A percentile compares a stretch with the other conserved stretches of the same genome.
Evolutionary conservation across 148 eudicot species (phyloP).

Genomic region (Mesembryanthemum crystallinum): DNA sequence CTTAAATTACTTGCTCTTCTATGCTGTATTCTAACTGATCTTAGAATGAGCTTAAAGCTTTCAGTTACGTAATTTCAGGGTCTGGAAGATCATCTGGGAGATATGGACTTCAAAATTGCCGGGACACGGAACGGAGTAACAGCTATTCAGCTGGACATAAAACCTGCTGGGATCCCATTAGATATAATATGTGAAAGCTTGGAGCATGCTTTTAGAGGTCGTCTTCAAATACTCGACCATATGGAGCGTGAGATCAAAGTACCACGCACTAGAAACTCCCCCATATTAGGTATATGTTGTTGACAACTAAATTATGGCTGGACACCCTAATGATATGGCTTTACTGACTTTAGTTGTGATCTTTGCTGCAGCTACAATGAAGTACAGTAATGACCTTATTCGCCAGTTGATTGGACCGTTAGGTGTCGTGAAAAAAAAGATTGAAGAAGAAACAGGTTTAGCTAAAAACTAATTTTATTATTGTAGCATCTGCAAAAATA

Average conservation of each 20-base stretch:
- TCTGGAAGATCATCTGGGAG: constrained; percentile 96
- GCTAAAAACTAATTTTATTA: constrained; percentile 4
- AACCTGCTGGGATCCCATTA: constrained; percentile 95
- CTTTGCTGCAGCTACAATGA: constrained; percentile 58
- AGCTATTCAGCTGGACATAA: constrained; percentile 94
- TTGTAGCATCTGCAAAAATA: too few species aligned
- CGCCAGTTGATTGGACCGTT: constrained; percentile 87
- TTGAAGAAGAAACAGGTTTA: constrained; percentile 87
- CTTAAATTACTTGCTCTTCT: not conserved
- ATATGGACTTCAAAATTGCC: constrained; percentile 97
- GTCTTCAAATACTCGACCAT: constrained; percentile 84
- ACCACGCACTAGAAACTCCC: constrained; percentile 72
- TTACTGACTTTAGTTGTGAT: constrained; percentile 1
- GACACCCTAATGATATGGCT: not conserved
- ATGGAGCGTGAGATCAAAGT: constrained; percentile 76
- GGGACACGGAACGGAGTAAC: constrained; percentile 94
- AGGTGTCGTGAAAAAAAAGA: constrained; percentile 77
- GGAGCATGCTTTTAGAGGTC: constrained; percentile 78
- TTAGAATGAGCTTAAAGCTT: not conserved
- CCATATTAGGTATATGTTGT: constrained; percentile 52
- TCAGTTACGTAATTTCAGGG: constrained; percentile 44
- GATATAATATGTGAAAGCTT: constrained; percentile 83
- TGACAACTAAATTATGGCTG: not conserved
- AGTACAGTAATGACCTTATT: constrained; percentile 73
- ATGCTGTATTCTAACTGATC: not conserved